These are phyloP conservation scores for Thalassiosira ordinaria DNA, from an alignment of 352 stramenopile genomes.

Conservation along the genomic window DNA sequence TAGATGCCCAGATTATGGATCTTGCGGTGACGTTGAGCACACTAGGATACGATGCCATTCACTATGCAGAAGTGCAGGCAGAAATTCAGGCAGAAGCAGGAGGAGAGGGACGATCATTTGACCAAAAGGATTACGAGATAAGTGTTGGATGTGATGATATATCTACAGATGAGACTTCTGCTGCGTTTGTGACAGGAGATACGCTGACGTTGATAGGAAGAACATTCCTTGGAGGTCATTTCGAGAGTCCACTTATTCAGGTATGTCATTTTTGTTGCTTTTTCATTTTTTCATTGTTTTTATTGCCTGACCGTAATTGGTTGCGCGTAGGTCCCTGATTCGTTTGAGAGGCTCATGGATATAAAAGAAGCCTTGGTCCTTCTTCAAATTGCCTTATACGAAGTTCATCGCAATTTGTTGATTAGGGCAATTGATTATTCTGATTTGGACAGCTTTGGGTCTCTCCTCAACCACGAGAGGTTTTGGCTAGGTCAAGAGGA, in stretches of 20 bases:
- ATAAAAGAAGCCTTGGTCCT: slow-evolving; percentile 20
- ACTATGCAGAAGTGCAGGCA: slow-evolving; percentile 10
- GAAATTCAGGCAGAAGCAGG: slow-evolving; percentile 1
- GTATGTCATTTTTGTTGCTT: slow-evolving; percentile 15
- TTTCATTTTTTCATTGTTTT: too few relatives aligned
- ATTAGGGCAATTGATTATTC: too few relatives aligned
- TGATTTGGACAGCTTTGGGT: too few relatives aligned
- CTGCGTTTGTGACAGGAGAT: slow-evolving; percentile 42
- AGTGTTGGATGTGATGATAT: slow-evolving; percentile 36
- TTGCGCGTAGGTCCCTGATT: slow-evolving; percentile 13
- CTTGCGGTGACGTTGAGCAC: slow-evolving; percentile 31
- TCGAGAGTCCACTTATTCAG: not conserved
- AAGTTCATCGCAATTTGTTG: slow-evolving; percentile 37
- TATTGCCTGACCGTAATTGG: too few relatives aligned
- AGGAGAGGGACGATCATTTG: too few relatives aligned
- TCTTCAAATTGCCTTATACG: slow-evolving; percentile 36
- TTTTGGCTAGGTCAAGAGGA: too few relatives aligned
- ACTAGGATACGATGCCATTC: slow-evolving; percentile 24
- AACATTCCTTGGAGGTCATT: slow-evolving; percentile 22
- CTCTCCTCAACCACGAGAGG: too few relatives aligned
- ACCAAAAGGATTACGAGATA: slow-evolving; percentile 17
- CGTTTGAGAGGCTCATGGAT: slow-evolving; percentile 25
- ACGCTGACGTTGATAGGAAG: slow-evolving; percentile 39
- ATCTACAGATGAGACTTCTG: slow-evolving; percentile 20
- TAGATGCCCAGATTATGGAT: slow-evolving; percentile 33